Conservation (phyloP, 768 basidiomycete genomes). For the Tubosaeta sp. region DNA sequence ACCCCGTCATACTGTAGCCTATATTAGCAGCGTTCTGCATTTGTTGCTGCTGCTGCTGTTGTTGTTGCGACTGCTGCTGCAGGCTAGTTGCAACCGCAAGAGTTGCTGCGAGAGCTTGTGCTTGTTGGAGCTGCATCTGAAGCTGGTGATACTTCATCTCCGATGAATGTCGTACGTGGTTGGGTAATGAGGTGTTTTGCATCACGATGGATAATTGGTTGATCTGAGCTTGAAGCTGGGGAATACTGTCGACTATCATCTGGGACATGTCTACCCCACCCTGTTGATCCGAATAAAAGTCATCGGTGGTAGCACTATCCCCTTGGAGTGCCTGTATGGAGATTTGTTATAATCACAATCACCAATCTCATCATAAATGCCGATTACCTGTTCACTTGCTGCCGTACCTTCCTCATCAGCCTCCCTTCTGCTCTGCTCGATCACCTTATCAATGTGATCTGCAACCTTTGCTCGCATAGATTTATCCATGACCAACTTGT, state of each 20-base stretch:
- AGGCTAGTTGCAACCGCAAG: conserved; percentile 54
- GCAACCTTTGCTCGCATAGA: conserved; percentile 70
- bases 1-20: conserved; percentile 42
- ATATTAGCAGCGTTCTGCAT: conserved; percentile 32
- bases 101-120: conserved; percentile 66
- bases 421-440: conserved; percentile 74
- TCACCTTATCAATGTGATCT: conserved; percentile 78
- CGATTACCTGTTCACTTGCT: conserved; percentile 34
- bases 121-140: conserved; percentile 75
- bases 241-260: conserved; percentile 69
- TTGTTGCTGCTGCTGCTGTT: conserved; percentile 41
- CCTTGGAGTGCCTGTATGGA: conserved; percentile 20
- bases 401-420: conserved; percentile 41
- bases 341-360: conserved; percentile 3
- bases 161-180: conserved; percentile 70
- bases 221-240: conserved; percentile 82
- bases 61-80: conserved; percentile 43
- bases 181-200: conserved; percentile 71
- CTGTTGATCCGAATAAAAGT: conserved; percentile 71
- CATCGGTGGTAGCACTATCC: conserved; percentile 44
- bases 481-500: conserved; percentile 80
- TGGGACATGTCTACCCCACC: conserved; percentile 69
- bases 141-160: conserved; percentile 81
- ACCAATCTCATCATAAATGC: not conserved
- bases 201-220: conserved; percentile 75